These are phyloP conservation scores for Citrus sinensis DNA, from an alignment of 345 rosid genomes.

Conservation along the genomic window DVS_A1.0 CM039163.1:49336501-49337000, in stretches of 20 bases:
- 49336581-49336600: neutral
- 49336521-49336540: neutral
- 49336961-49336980: too few relatives aligned
- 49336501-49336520: neutral
- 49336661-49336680: neutral
- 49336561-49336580: neutral
- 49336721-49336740: slow-evolving; percentile 1
- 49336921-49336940: neutral
- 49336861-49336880: too few relatives aligned
- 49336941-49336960: neutral
- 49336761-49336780: neutral
- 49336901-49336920: neutral
- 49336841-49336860: too few relatives aligned
- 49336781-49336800: too few relatives aligned
- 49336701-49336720: slow-evolving; percentile 10
- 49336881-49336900: neutral
- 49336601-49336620: too few relatives aligned
- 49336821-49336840: neutral
- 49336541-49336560: neutral
- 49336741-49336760: slow-evolving; percentile 2
- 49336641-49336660: neutral
- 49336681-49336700: neutral
- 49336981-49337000: neutral
- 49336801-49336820: too few relatives aligned
- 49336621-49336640: too few relatives aligned